phyloP scores from a whole-genome alignment of 1,284 basidiomycete species.

The Heterobasidion occidentale region DNA sequence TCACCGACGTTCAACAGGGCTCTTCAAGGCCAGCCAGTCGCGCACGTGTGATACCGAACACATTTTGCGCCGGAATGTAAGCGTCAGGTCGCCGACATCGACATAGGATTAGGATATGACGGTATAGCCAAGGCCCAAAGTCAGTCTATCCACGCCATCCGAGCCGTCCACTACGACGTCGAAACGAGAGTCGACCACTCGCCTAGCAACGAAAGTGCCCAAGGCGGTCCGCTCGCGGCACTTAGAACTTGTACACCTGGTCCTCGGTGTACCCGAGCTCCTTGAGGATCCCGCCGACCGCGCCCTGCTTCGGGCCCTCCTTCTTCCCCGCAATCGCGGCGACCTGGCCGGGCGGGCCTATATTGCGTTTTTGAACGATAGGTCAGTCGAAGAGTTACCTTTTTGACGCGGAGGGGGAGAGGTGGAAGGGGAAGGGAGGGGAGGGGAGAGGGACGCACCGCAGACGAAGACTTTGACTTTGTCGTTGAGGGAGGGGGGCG shows the following conservation, averaged over 20 bases:
- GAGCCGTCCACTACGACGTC: too few species aligned
- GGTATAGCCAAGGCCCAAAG: too few species aligned
- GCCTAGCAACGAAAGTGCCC: neutral
- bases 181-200: too few species aligned
- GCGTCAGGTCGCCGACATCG: too few species aligned
- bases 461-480: slow-evolving; percentile 91
- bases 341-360: slow-evolving; percentile 84
- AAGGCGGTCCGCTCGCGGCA: neutral
- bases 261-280: slow-evolving; percentile 82
- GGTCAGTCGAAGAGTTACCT: too few species aligned
- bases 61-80: too few species aligned
- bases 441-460: slow-evolving; percentile 38
- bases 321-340: slow-evolving; percentile 74
- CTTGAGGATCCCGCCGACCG: slow-evolving; percentile 76
- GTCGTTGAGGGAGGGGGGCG: slow-evolving; percentile 58
- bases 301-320: slow-evolving; percentile 76
- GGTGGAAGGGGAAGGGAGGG: neutral
- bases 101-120: too few species aligned
- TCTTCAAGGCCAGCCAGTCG: too few species aligned
- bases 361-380: neutral
- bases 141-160: too few species aligned
- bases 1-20: too few species aligned
- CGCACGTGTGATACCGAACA: too few species aligned
- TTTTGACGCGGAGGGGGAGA: too few species aligned
- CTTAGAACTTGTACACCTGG: slow-evolving; percentile 43